These are phyloP conservation scores for Pythium sukuiense DNA, from an alignment of 352 stramenopile genomes.

Conservation along the genomic window DNA sequence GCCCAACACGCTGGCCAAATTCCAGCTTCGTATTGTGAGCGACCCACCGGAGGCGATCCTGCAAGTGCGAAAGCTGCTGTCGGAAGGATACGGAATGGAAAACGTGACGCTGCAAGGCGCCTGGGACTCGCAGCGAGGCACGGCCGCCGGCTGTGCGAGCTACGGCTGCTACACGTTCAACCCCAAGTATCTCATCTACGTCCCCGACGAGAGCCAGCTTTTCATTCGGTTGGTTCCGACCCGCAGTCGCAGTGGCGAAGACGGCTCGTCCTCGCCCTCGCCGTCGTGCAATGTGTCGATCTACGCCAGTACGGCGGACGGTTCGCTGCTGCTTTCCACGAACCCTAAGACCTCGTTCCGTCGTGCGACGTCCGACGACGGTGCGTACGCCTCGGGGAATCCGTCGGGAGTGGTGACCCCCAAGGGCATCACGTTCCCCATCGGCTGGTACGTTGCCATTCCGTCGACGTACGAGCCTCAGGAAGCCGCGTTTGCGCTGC, in stretches of 20 bases:
- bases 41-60: conserved; percentile 43
- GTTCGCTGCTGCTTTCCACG: conserved; percentile 58
- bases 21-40: conserved; percentile 59
- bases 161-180: conserved; percentile 86
- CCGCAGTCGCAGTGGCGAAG: conserved; percentile 18
- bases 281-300: conserved; percentile 76
- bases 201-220: conserved; percentile 49
- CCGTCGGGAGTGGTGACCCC: conserved; percentile 56
- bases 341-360: conserved; percentile 56
- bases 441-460: conserved; percentile 72
- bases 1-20: conserved; percentile 35
- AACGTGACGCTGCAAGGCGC: conserved; percentile 36
- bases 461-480: conserved; percentile 76
- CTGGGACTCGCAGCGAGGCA: conserved; percentile 60
- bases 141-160: conserved; percentile 68
- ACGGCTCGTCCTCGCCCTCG: conserved; percentile 12
- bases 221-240: conserved; percentile 53
- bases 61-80: conserved; percentile 41
- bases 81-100: conserved; percentile 59
- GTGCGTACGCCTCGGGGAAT: conserved; percentile 56
- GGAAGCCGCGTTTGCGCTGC: conserved; percentile 56
- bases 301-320: conserved; percentile 59
- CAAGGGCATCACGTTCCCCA: conserved; percentile 31
- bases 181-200: conserved; percentile 68
- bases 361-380: conserved; percentile 49